Evolutionary conservation across 805 yeast species (phyloP).

Genomic region (Candida pini): DNA sequence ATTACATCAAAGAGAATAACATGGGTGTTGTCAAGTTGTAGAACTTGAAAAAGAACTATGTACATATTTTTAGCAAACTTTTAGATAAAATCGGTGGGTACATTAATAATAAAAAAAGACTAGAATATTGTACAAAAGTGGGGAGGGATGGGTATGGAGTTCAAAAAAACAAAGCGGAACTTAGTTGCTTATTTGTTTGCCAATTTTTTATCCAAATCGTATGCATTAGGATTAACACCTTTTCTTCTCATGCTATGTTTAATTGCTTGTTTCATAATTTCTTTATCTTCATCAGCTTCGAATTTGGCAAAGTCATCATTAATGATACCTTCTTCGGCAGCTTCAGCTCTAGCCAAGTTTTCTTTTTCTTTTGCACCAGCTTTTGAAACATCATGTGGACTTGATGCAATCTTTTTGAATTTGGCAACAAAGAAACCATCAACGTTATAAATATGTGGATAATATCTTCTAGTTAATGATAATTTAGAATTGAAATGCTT

Average conservation of each 20-base stretch:
- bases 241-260: conserved; percentile 59
- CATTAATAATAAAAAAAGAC: background rate
- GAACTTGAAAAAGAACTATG: no score
- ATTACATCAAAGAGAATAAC: conserved; percentile 81
- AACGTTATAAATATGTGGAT: conserved; percentile 97
- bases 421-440: conserved; percentile 98
- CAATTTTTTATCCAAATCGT: conserved; percentile 24
- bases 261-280: conserved; percentile 62
- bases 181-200: conserved; percentile 5
- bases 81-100: background rate
- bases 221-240: conserved; percentile 63
- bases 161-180: background rate
- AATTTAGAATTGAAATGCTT: conserved; percentile 78
- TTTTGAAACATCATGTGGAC: conserved; percentile 77
- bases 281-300: conserved; percentile 69
- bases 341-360: conserved; percentile 72
- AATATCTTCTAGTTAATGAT: conserved; percentile 85
- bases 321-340: conserved; percentile 70
- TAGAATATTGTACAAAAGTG: conserved; percentile 2
- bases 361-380: conserved; percentile 90
- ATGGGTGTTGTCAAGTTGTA: conserved; percentile 43
- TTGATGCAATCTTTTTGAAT: conserved; percentile 83
- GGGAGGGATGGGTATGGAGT: no score
- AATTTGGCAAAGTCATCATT: conserved; percentile 82
- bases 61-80: background rate